These are phyloP conservation scores for Myriosclerotinia curreyana DNA, from an alignment of 2,329 filamentous ascomycete genomes.

Conservation along the genomic window DNA sequence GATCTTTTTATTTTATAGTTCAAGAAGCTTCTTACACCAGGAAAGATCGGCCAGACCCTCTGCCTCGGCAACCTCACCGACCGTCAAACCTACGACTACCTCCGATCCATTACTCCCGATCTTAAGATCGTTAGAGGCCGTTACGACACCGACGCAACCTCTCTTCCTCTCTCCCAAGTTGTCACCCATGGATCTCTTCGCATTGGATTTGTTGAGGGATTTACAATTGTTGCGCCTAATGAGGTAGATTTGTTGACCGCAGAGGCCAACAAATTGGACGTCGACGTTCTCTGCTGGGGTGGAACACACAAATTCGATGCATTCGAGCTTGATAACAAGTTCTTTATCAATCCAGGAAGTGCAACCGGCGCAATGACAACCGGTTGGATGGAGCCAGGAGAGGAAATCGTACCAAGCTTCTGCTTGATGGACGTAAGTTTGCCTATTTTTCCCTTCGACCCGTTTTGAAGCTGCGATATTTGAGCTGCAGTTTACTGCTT, in stretches of 20 bases:
- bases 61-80: constrained; percentile 80
- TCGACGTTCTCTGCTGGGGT: constrained; percentile 67
- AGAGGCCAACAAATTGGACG: constrained; percentile 65
- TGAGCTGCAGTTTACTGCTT: too few species aligned
- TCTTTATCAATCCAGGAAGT: constrained; percentile 67
- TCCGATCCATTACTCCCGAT: constrained; percentile 69
- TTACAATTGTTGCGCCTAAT: constrained; percentile 60
- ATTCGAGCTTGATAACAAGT: constrained; percentile 72
- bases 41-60: constrained; percentile 78
- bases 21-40: constrained; percentile 78
- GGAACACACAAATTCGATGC: constrained; percentile 67
- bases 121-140: constrained; percentile 67
- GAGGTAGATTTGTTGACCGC: constrained; percentile 65
- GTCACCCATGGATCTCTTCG: constrained; percentile 64
- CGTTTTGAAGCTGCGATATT: not conserved
- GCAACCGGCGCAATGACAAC: constrained; percentile 62
- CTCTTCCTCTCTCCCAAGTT: constrained; percentile 62
- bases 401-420: constrained; percentile 84
- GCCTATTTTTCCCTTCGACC: constrained; percentile 4
- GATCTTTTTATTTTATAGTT: constrained; percentile 52
- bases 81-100: constrained; percentile 76
- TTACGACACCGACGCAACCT: constrained; percentile 64
- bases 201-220: constrained; percentile 66
- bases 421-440: constrained; percentile 92
- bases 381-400: constrained; percentile 54